Percentiles rank a stretch among this genome's conserved stretches.
These are phyloP conservation scores for Mycena kentingensis DNA, from an alignment of 768 basidiomycete genomes.

Conservation along the genomic window DNA sequence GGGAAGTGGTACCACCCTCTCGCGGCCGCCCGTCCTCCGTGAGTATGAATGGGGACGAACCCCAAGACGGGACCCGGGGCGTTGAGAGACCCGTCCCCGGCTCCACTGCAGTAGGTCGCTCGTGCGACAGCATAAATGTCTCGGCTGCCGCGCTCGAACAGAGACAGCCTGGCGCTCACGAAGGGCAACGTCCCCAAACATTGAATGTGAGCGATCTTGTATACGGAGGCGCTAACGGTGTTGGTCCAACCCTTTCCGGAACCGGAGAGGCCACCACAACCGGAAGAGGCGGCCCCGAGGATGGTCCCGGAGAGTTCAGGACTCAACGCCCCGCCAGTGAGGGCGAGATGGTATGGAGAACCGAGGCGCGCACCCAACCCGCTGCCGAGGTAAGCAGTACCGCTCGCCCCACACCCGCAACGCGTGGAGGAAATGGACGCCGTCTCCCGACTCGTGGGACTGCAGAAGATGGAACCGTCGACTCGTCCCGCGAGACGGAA, in stretches of 20 bases:
- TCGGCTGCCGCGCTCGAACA: not conserved
- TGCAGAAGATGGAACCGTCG: not conserved
- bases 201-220: not conserved
- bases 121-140: not conserved
- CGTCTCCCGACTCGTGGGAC: not conserved
- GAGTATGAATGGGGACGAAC: not conserved
- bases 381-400: not conserved
- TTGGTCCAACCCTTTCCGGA: not conserved
- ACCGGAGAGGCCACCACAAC: not conserved
- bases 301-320: no score
- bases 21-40: not conserved
- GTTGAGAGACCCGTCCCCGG: not conserved
- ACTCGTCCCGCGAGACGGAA: not conserved
- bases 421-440: not conserved
- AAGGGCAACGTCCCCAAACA: not conserved
- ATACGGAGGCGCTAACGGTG: not conserved
- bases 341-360: not conserved
- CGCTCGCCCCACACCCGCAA: not conserved
- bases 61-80: not conserved
- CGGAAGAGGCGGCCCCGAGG: not conserved
- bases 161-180: not conserved
- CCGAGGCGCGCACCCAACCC: not conserved
- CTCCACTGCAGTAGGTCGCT: not conserved
- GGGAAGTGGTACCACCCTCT: not conserved
- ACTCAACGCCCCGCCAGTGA: no score